Percentiles rank a stretch among this genome's conserved stretches.
Conservation (phyloP, 306 rosid species). For the Elaeagnus macrophylla region DNA sequence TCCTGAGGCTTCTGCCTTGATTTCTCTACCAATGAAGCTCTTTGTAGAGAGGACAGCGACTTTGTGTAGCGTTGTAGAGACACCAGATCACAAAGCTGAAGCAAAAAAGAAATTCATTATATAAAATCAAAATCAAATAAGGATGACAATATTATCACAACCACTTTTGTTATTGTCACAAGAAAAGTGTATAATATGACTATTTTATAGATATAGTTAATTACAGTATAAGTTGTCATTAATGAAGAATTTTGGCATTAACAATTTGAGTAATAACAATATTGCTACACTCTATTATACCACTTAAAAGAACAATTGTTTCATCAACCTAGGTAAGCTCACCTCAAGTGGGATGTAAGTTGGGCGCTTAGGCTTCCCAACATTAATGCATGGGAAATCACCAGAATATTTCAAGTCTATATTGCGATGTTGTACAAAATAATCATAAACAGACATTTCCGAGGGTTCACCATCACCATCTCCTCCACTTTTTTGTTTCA, state of each 20-base stretch:
- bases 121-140: background rate
- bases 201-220: too few relatives aligned
- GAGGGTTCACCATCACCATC: conserved; percentile 26
- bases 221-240: too few relatives aligned
- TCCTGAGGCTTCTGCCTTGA: conserved; percentile 92
- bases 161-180: too few relatives aligned
- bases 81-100: conserved; percentile 70
- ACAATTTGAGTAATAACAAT: too few relatives aligned
- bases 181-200: too few relatives aligned
- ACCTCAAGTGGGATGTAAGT: conserved; percentile 87
- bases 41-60: conserved; percentile 63
- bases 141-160: too few relatives aligned
- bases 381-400: conserved; percentile 78
- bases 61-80: conserved; percentile 83
- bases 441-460: conserved; percentile 79
- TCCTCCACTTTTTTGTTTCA: conserved; percentile 42
- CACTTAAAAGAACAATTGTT: background rate
- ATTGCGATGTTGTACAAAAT: conserved; percentile 55
- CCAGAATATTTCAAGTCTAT: conserved; percentile 57
- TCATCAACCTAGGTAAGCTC: background rate
- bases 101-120: background rate
- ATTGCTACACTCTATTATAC: background rate
- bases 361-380: conserved; percentile 88
- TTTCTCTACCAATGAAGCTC: conserved; percentile 80
- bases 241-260: too few relatives aligned